Evolutionary conservation across 2,329 filamentous ascomycete species (phyloP), one percentile per base, ranked within the genome.

Genomic region (Botrytis galanthina): DNA sequence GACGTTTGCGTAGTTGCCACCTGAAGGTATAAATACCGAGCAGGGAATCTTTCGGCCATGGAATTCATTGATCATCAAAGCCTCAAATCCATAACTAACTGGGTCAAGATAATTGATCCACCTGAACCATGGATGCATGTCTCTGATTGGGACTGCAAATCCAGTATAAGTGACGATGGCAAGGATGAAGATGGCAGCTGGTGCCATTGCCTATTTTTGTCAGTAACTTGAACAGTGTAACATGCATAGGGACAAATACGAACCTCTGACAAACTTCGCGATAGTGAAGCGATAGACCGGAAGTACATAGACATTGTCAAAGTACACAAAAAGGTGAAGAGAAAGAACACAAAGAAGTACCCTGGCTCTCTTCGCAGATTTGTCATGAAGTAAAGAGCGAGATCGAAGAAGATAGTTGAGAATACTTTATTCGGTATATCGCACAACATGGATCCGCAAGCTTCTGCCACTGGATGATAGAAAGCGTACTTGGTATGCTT

Each of bases 391-490:
- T 97, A 97, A 4, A 97, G 83, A 1, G 89, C 86, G 46, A 95
- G 70, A 80, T 97, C 97, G 86, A 97, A 97, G 6, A 88, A 83
- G 76, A 97, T 86, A 1, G 89, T 84, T 78, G 95, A 95, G n/a
- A 83, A 54, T 14, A 97, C 82, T 82, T 96, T 97, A 82, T 93
- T 93, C 0, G 95, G 95, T 83, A 97, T 83, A 78, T 98, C 95
- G 93, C 90, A 74, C 93, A 80, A 39, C 75, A 80, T 80, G 18
- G 78, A 77, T 4, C 75, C 76, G 37, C 74, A 42, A n/a, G 94
- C 93, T 85, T 98, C 94, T 26, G 94, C 92, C 16, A 92, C 94
- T 0, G 95, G 94, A 79, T 97, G 95, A 79, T 97, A 97, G 29
- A 97, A 86, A 29, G 94, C 94, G 81, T 97, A 97, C 73, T 92